Evolutionary conservation across 1,139 yeast species (phyloP).

Genomic region (Candida labiduridarum): DNA sequence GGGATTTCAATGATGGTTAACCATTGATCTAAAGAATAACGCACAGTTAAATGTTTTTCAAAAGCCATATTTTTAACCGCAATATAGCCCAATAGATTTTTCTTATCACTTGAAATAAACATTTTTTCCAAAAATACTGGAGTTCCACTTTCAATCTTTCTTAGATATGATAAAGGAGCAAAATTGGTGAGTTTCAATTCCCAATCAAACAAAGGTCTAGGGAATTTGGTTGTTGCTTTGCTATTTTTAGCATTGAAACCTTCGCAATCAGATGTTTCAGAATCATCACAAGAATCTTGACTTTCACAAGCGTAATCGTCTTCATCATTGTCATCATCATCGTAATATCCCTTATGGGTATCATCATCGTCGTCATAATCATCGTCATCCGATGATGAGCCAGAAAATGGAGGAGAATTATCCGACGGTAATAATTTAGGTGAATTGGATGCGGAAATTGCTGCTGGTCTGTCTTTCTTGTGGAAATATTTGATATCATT

Average conservation of each 20-base stretch:
- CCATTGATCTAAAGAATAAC: conserved; percentile 77
- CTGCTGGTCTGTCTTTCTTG: conserved; percentile 71
- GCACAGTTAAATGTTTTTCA: conserved; percentile 61
- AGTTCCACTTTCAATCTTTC: conserved; percentile 35
- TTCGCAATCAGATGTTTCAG: conserved; percentile 10
- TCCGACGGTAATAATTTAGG: conserved; percentile 43
- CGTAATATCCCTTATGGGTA: conserved; percentile 23
- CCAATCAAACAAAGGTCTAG: conserved; percentile 43
- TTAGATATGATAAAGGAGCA: conserved; percentile 38
- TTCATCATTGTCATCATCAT: conserved; percentile 7
- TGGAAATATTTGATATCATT: conserved; percentile 72
- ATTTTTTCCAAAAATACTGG: conserved; percentile 68
- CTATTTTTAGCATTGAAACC: conserved; percentile 12
- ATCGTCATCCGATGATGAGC: conserved; percentile 19
- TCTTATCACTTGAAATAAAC: conserved; percentile 58
- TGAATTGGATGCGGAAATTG: conserved; percentile 68
- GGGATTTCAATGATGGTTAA: conserved; percentile 68
- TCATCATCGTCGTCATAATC: conserved; percentile 22
- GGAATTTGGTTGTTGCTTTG: conserved; percentile 27
- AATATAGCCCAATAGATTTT: conserved; percentile 65
- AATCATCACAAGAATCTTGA: conserved; percentile 15
- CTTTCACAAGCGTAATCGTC: conserved; percentile 12
- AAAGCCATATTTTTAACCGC: conserved; percentile 73
- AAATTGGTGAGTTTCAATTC: conserved; percentile 52
- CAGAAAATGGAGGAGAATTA: not conserved